phyloP scores from a whole-genome alignment of 202 grass and related monocot genomes.

The Setaria viridis region DNA sequence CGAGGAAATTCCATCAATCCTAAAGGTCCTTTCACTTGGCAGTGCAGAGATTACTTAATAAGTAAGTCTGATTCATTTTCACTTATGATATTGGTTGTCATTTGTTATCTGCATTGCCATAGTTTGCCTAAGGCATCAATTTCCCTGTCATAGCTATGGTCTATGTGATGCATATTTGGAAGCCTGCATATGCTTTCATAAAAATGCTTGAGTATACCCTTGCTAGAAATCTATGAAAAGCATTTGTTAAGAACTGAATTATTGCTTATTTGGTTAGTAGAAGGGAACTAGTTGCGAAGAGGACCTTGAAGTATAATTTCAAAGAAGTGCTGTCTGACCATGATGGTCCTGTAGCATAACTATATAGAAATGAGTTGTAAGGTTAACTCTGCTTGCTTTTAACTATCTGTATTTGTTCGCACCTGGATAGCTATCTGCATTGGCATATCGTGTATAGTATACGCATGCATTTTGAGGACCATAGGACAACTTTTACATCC shows the following conservation, averaged over 20 bases:
- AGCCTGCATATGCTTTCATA: neutral
- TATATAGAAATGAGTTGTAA: neutral
- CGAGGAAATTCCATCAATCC: neutral
- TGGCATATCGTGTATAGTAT: neutral
- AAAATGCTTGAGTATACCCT: neutral
- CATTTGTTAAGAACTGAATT: neutral
- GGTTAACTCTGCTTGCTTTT: neutral
- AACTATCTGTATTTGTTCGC: neutral
- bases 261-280: neutral
- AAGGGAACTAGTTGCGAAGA: neutral
- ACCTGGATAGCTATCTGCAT: neutral
- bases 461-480: neutral
- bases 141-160: neutral
- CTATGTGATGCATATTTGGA: neutral
- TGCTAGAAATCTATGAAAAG: neutral
- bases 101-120: neutral
- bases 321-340: neutral
- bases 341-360: neutral
- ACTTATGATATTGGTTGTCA: neutral
- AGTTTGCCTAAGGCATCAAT: neutral
- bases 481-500: neutral
- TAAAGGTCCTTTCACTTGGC: no score
- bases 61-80: neutral
- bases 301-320: neutral
- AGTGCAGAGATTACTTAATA: no score